Percentiles rank a stretch among this genome's conserved stretches.
phyloP scores from a whole-genome alignment of 1,284 basidiomycete species.

The Thecaphora frezii region DNA sequence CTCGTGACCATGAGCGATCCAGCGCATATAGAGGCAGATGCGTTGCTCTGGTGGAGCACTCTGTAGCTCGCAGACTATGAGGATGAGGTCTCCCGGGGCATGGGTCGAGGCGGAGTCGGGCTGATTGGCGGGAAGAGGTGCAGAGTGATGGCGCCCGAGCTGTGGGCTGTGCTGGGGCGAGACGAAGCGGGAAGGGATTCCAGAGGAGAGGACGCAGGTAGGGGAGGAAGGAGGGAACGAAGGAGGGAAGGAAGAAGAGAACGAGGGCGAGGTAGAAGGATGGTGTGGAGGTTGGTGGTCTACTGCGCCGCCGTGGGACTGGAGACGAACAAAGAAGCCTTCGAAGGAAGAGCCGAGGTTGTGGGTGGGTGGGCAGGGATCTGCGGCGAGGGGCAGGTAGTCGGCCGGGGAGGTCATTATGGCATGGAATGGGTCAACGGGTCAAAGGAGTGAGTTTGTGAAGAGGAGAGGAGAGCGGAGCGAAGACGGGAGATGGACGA shows the following conservation, averaged over 20 bases:
- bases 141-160: too few relatives aligned
- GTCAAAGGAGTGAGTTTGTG: not conserved
- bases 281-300: too few relatives aligned
- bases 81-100: constrained; percentile 19
- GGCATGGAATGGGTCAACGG: not conserved
- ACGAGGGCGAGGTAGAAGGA: too few relatives aligned
- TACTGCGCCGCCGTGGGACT: constrained; percentile 12
- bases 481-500: too few relatives aligned
- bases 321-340: constrained; percentile 29
- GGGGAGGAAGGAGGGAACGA: too few relatives aligned
- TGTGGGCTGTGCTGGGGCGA: not conserved
- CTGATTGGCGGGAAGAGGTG: too few relatives aligned
- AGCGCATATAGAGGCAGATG: constrained; percentile 28
- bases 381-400: constrained; percentile 18
- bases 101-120: too few relatives aligned
- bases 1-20: constrained; percentile 36
- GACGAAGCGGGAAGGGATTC: too few relatives aligned
- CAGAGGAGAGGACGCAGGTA: too few relatives aligned
- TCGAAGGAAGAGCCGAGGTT: constrained; percentile 32
- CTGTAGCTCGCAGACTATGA: constrained; percentile 34
- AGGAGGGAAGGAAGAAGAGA: too few relatives aligned
- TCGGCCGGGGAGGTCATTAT: not conserved
- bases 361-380: constrained; percentile 33
- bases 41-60: constrained; percentile 24
- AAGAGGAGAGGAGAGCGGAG: not conserved